Evolutionary conservation across 768 basidiomycete species (phyloP).

Genomic region (Strobilomyces confusus): DNA sequence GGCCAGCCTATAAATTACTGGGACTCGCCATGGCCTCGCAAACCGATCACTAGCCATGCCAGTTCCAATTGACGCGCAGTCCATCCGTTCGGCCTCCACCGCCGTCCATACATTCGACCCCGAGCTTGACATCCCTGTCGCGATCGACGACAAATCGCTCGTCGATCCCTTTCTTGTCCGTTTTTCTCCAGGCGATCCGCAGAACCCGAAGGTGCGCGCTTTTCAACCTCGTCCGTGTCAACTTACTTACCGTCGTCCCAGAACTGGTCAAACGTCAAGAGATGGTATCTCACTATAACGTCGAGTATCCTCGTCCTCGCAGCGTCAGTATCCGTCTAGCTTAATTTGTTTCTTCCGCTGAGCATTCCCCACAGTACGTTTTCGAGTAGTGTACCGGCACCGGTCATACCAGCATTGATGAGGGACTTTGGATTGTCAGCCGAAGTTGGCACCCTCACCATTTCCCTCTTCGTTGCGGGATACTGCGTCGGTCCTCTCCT

Average conservation of each 20-base stretch:
- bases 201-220: conserved; percentile 42
- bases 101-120: conserved; percentile 13
- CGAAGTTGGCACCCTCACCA: conserved; percentile 50
- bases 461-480: conserved; percentile 66
- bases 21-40: background rate
- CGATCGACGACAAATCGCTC: conserved; percentile 7
- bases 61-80: conserved; percentile 12
- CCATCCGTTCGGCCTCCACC: conserved; percentile 11
- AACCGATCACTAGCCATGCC: conserved; percentile 3
- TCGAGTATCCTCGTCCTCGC: conserved; percentile 51
- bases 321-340: conserved; percentile 36
- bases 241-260: conserved; percentile 18
- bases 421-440: conserved; percentile 45
- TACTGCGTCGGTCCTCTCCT: conserved; percentile 60
- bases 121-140: conserved; percentile 6
- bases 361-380: conserved; percentile 44
- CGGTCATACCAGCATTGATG: conserved; percentile 42
- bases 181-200: conserved; percentile 36
- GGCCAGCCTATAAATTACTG: conserved; percentile 10
- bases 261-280: conserved; percentile 46
- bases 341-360: background rate
- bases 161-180: conserved; percentile 31
- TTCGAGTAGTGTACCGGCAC: conserved; percentile 56
- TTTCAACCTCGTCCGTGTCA: background rate
- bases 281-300: conserved; percentile 51